Evolutionary conservation across 495 filamentous ascomycete species (phyloP), one percentile per base, ranked within the genome.

Genomic region (Hyaloscypha finlandica): DNA sequence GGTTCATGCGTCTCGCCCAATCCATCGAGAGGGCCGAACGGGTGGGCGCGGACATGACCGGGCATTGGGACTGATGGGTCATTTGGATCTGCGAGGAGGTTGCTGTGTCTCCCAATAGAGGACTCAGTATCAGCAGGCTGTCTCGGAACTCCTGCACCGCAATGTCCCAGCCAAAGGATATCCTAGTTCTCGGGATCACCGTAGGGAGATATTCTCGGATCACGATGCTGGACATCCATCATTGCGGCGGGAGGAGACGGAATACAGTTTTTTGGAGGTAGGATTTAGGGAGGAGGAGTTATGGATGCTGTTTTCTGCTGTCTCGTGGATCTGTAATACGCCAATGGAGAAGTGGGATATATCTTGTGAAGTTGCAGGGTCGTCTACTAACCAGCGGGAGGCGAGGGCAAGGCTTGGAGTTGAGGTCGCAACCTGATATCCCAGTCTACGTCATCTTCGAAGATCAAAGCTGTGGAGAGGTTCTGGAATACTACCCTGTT

Each of bases 391-490:
- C 33, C 51, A 68, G 22, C 63, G 60, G 0, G 80, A 76, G 1
- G 75, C 76, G 37, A 59, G 66, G 0, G 80, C 75, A 33, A 80
- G 16, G 75, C 66, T 35, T 74, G 69, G n/a, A 84, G 71, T 66
- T 83, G 82, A 0, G 63, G 51, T 35, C 81, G 81, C 16, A 84
- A 55, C 2, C 78, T 73, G 2, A 83, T 55, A 53, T 84, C 81
- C 82, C 81, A 84, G 61, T 84, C 81, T 6, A 80, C 74, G 57
- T 84, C 82, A 63, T 84, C 82, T 63, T 84, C 82, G 8, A 83
- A 62, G 30, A 84, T 80, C 2, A 84, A 67, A 2, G 81, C 81
- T 29, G 74, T 81, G 19, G 70, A 71, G 11, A 83, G 39, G 51
- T 80, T 77, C 8, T 74, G 53, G 22, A 74, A 56, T 33, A 81